Percentiles rank a stretch among this genome's conserved stretches.
Evolutionary conservation across 2,329 filamentous ascomycete species (phyloP).

Genomic region (Cordyceps fumosorosea): DNA sequence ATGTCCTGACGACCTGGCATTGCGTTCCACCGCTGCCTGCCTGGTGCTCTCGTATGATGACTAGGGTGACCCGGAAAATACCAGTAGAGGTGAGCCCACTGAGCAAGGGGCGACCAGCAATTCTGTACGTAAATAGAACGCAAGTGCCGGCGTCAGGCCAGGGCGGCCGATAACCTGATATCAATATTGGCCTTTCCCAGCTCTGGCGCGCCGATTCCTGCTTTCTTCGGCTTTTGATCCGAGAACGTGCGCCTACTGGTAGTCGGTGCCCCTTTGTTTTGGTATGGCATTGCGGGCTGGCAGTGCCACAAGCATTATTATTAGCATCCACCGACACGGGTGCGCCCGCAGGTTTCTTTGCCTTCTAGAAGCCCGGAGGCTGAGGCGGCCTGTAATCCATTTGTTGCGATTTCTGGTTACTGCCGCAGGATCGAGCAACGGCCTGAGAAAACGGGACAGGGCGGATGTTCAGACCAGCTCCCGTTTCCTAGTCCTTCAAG

Average conservation of each 20-base stretch:
- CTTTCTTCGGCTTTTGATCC: background rate
- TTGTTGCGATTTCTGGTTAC: background rate
- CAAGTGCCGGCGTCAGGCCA: background rate
- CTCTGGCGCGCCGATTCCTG: background rate
- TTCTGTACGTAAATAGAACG: background rate
- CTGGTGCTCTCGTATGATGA: background rate
- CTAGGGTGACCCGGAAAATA: background rate
- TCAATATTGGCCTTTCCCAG: background rate
- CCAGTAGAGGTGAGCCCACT: background rate
- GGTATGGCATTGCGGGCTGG: background rate
- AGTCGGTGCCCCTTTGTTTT: background rate
- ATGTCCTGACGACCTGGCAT: background rate
- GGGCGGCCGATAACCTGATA: background rate
- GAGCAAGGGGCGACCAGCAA: background rate
- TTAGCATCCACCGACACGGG: background rate
- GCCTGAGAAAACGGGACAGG: background rate
- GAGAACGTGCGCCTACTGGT: background rate
- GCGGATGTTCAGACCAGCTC: background rate
- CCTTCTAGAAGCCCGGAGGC: background rate
- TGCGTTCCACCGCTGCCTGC: background rate
- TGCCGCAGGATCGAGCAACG: background rate
- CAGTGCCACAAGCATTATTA: background rate
- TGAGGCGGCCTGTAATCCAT: background rate
- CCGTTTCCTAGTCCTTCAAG: background rate
- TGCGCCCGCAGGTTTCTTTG: background rate